Percentiles rank a stretch among this genome's conserved stretches.
Conservation (phyloP, 306 rosid genomes). For the Acacia acuminata region DNA sequence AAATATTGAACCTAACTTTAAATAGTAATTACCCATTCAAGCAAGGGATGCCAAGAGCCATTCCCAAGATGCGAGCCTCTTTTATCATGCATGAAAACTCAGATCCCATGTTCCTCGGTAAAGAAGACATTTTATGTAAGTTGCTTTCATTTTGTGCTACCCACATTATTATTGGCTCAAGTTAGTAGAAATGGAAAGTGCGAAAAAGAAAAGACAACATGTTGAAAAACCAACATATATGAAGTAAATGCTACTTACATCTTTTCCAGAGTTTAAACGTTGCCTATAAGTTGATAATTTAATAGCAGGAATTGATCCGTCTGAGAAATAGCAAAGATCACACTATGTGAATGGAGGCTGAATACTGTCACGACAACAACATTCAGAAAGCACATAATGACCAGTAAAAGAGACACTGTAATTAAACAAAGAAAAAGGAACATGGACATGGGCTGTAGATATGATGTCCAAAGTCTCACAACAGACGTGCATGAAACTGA, state of each 20-base stretch:
- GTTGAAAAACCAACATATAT: slow-evolving; percentile 3
- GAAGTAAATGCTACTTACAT: slow-evolving; percentile 45
- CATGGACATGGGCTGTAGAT: not conserved
- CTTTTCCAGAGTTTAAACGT: slow-evolving; percentile 61
- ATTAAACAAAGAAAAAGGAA: slow-evolving; percentile 19
- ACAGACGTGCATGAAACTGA: not conserved
- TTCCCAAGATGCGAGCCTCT: slow-evolving; percentile 72
- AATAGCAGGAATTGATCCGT: slow-evolving; percentile 88
- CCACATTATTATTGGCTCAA: slow-evolving; percentile 42
- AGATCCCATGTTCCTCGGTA: slow-evolving; percentile 73
- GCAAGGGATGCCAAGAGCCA: slow-evolving; percentile 76
- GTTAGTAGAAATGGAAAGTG: slow-evolving; percentile 23
- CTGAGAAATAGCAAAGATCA: slow-evolving; percentile 42
- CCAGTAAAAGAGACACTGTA: no score
- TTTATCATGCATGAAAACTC: slow-evolving; percentile 78
- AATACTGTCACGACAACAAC: slow-evolving; percentile 25
- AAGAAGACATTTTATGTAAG: slow-evolving; percentile 46
- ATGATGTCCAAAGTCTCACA: not conserved
- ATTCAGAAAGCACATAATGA: slow-evolving; percentile 22
- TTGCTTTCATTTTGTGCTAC: slow-evolving; percentile 42
- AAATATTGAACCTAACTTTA: slow-evolving; percentile 1
- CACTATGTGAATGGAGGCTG: slow-evolving; percentile 10
- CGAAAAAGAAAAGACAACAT: not conserved
- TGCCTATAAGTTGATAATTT: slow-evolving; percentile 73
- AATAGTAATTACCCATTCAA: slow-evolving; percentile 63